Evolutionary conservation across 192 early-diverging fungal species (phyloP).

Genomic region (Obelidium mucronatum): DNA sequence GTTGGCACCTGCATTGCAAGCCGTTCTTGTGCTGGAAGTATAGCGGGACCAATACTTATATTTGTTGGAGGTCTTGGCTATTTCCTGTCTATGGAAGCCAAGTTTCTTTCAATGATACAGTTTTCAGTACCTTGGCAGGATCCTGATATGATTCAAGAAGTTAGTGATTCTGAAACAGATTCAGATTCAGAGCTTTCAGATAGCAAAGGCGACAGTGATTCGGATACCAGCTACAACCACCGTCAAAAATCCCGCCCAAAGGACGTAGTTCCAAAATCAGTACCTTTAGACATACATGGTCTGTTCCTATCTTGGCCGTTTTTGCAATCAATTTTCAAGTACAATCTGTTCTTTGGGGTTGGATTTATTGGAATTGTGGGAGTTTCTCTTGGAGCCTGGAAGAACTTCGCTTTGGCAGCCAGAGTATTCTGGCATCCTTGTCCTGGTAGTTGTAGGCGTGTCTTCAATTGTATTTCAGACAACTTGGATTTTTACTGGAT

Average conservation of each 20-base stretch:
- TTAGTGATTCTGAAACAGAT: background rate
- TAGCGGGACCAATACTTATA: conserved; percentile 9
- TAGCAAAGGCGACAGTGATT: background rate
- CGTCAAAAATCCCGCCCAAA: no score
- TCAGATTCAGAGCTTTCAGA: background rate
- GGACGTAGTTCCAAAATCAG: no score
- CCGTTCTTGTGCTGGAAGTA: background rate
- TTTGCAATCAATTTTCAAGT: conserved; percentile 11
- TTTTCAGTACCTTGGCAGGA: background rate
- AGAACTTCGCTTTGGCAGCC: background rate
- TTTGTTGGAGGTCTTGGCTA: background rate
- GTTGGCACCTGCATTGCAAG: background rate
- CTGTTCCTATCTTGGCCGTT: conserved; percentile 25
- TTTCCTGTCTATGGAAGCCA: background rate
- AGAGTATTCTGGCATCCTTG: no score
- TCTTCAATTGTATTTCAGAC: background rate
- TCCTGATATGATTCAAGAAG: background rate
- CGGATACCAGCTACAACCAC: background rate
- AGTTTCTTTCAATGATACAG: background rate
- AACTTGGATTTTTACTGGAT: conserved; percentile 7
- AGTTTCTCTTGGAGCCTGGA: background rate
- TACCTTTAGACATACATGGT: conserved; percentile 1
- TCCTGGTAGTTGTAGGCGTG: background rate
- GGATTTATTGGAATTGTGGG: conserved; percentile 10
- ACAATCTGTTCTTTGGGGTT: conserved; percentile 5